Percentiles rank a stretch among this genome's conserved stretches.
These are phyloP conservation scores for Fremontodendron californicum DNA, from an alignment of 345 rosid species.

Conservation along the genomic window DNA sequence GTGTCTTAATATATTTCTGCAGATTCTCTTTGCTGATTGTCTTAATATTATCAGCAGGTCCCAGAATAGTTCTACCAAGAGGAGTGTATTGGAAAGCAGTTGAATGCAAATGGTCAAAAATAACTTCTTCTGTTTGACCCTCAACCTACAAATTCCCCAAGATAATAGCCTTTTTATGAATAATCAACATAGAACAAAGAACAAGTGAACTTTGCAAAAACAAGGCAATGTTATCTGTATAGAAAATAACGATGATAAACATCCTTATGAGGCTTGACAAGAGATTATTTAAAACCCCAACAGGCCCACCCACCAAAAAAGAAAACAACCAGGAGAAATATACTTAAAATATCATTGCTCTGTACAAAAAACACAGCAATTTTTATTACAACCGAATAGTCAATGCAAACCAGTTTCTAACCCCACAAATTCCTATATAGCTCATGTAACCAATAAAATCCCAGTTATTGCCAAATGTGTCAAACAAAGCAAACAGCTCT, in stretches of 20 bases:
- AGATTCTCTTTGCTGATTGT: slow-evolving; percentile 78
- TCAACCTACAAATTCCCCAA: slow-evolving; percentile 61
- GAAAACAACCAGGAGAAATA: not conserved
- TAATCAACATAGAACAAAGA: not conserved
- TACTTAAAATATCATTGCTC: not conserved
- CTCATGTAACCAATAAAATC: not conserved
- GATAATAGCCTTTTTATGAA: not conserved
- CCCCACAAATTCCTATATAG: not conserved
- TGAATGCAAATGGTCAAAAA: slow-evolving; percentile 99
- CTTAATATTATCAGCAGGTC: slow-evolving; percentile 83
- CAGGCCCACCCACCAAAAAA: not conserved
- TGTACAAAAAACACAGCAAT: not conserved
- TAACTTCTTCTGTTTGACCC: slow-evolving; percentile 93
- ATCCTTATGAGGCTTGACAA: not conserved
- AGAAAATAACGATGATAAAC: not conserved
- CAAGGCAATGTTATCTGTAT: not conserved
- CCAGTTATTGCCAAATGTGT: not conserved
- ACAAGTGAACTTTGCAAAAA: not conserved
- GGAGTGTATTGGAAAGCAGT: slow-evolving; percentile 97
- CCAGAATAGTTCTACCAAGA: slow-evolving; percentile 92
- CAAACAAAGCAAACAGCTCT: not conserved
- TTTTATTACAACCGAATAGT: not conserved
- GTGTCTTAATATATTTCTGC: slow-evolving; percentile 80
- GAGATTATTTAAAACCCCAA: not conserved
- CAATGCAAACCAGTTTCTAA: not conserved